Percentiles rank a stretch among this genome's conserved stretches.
phyloP scores from a whole-genome alignment of 768 basidiomycete species.

The Termitomyces sp. region DNA sequence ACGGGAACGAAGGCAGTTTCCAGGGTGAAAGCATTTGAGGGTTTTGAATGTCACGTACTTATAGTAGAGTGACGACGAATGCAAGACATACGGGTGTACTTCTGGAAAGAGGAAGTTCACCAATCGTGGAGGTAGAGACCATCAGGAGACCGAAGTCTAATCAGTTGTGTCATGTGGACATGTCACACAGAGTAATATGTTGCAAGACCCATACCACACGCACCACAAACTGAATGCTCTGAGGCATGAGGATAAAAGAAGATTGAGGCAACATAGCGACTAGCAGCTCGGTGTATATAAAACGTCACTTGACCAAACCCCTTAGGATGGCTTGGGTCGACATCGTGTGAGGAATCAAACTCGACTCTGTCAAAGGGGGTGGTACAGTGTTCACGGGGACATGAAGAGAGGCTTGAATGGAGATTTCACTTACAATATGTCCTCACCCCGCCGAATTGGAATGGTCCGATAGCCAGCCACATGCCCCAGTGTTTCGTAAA shows the following conservation, averaged over 20 bases:
- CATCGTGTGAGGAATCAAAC: slow-evolving; percentile 1
- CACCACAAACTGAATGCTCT: background rate
- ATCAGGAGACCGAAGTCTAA: background rate
- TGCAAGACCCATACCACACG: background rate
- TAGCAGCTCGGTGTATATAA: slow-evolving; percentile 3
- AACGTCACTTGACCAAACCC: slow-evolving; percentile 1
- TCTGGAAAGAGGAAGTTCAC: background rate
- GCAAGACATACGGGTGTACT: too few relatives aligned
- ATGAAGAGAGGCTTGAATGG: background rate
- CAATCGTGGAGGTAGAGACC: too few relatives aligned
- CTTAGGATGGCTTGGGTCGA: background rate
- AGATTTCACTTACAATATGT: background rate
- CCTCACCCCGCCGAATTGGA: background rate
- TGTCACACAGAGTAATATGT: background rate
- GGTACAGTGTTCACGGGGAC: background rate
- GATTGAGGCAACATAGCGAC: background rate
- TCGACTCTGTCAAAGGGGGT: too few relatives aligned
- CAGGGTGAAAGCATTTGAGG: background rate
- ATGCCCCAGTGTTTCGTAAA: background rate
- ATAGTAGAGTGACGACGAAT: background rate
- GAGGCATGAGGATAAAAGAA: background rate
- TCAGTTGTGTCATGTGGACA: background rate
- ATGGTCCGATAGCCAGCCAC: background rate
- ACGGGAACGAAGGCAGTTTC: background rate
- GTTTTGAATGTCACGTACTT: background rate